Evolutionary conservation across 2,329 filamentous ascomycete genomes (phyloP).

Genomic region (Botrytis sinoallii): DNA sequence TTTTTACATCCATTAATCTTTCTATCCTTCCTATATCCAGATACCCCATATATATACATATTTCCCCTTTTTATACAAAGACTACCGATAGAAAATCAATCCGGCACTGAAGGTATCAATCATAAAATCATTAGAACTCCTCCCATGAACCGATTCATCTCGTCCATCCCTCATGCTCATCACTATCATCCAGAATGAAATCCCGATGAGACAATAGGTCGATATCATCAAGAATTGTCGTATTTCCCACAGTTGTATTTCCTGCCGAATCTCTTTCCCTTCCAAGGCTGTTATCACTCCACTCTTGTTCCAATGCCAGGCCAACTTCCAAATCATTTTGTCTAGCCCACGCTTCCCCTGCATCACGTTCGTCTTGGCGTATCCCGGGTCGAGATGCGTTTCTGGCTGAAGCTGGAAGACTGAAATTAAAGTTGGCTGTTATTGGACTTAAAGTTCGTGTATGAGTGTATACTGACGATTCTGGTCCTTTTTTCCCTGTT

Average conservation of each 20-base stretch:
- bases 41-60: neutral
- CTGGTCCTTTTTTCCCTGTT: neutral
- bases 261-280: neutral
- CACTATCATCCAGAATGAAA: slow-evolving; percentile 17
- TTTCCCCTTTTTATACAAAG: neutral
- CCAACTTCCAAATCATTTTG: slow-evolving; percentile 15
- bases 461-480: slow-evolving; percentile 1
- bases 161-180: slow-evolving; percentile 10
- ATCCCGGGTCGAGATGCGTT: neutral
- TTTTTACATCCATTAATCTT: neutral
- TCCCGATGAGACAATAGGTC: neutral
- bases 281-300: neutral
- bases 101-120: slow-evolving; percentile 2
- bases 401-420: neutral
- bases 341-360: slow-evolving; percentile 2
- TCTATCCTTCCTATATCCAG: neutral
- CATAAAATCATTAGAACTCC: slow-evolving; percentile 7
- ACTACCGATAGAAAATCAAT: neutral
- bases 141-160: neutral
- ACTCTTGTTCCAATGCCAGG: slow-evolving; percentile 6
- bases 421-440: slow-evolving; percentile 5
- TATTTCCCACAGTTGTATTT: neutral
- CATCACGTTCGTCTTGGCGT: neutral
- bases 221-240: neutral
- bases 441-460: neutral